phyloP scores from a whole-genome alignment of 2,329 filamentous ascomycete species.

The Fusarium sp. region DNA sequence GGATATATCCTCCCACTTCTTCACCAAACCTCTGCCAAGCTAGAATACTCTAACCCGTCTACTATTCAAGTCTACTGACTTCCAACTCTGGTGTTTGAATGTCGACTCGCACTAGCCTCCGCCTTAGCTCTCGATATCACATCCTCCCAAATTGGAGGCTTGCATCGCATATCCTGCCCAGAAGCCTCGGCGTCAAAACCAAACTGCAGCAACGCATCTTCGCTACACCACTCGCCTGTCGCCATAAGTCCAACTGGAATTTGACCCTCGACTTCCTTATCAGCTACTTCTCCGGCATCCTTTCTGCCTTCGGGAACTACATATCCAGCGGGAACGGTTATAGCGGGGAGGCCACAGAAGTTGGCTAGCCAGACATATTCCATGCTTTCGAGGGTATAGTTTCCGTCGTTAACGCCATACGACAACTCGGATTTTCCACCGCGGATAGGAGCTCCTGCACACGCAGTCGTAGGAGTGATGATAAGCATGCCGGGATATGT shows the following conservation, averaged over 20 bases:
- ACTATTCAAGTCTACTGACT: neutral
- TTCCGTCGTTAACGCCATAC: conserved; percentile 59
- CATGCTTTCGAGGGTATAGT: conserved; percentile 59
- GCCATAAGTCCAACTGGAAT: conserved; percentile 67
- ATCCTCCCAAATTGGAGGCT: conserved; percentile 35
- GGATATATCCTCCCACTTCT: conserved; percentile 17
- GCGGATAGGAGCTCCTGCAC: conserved; percentile 58
- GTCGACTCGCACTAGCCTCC: neutral
- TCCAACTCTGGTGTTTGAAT: neutral
- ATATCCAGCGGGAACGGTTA: conserved; percentile 60
- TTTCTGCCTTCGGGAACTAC: conserved; percentile 50
- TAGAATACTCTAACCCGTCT: neutral
- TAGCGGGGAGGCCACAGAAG: conserved; percentile 59
- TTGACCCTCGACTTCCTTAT: conserved; percentile 51
- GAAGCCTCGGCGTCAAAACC: conserved; percentile 59
- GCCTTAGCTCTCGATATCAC: conserved; percentile 20
- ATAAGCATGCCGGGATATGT: conserved; percentile 76
- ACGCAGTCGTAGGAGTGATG: conserved; percentile 73
- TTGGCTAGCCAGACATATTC: conserved; percentile 64
- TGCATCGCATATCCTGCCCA: conserved; percentile 37
- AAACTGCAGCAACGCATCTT: conserved; percentile 61
- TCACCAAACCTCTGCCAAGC: too few relatives aligned
- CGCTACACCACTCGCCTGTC: conserved; percentile 65
- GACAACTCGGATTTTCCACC: conserved; percentile 49
- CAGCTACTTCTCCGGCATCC: conserved; percentile 47